Conservation (phyloP, 225 moss, liverwort and hornwort species). For the Neckera pumila region DNA sequence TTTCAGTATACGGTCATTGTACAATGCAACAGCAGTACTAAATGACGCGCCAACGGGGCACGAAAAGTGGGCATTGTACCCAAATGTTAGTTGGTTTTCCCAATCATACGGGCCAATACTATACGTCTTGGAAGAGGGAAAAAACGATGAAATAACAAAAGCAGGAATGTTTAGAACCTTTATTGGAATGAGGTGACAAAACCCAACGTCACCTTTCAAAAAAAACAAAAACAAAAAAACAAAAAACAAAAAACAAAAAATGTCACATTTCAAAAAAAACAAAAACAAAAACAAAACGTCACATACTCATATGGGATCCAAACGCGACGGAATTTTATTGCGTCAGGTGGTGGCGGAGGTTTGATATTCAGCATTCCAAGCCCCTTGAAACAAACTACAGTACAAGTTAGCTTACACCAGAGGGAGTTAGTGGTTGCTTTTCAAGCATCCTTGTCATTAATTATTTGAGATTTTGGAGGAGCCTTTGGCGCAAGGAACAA, state of each 20-base stretch:
- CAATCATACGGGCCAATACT: neutral
- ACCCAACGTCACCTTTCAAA: too few relatives aligned
- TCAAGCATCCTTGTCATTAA: neutral
- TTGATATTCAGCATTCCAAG: neutral
- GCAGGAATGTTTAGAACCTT: neutral
- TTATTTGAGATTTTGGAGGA: neutral
- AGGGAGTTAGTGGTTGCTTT: too few relatives aligned
- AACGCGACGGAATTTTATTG: neutral
- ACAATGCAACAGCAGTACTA: too few relatives aligned
- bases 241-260: too few relatives aligned
- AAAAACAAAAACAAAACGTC: too few relatives aligned
- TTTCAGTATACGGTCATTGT: neutral
- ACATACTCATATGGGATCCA: too few relatives aligned
- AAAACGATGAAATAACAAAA: too few relatives aligned
- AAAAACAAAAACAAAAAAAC: too few relatives aligned
- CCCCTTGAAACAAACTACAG: too few relatives aligned
- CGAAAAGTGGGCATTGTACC: neutral
- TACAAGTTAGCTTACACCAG: too few relatives aligned
- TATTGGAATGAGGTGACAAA: too few relatives aligned
- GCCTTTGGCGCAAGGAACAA: neutral
- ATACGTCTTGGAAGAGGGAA: neutral
- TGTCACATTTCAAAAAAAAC: too few relatives aligned
- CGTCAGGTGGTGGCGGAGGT: neutral
- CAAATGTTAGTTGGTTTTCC: neutral
- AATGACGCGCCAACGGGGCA: neutral